Conservation (phyloP, 2,329 filamentous ascomycete species). For the Fusarium concolor region DNA sequence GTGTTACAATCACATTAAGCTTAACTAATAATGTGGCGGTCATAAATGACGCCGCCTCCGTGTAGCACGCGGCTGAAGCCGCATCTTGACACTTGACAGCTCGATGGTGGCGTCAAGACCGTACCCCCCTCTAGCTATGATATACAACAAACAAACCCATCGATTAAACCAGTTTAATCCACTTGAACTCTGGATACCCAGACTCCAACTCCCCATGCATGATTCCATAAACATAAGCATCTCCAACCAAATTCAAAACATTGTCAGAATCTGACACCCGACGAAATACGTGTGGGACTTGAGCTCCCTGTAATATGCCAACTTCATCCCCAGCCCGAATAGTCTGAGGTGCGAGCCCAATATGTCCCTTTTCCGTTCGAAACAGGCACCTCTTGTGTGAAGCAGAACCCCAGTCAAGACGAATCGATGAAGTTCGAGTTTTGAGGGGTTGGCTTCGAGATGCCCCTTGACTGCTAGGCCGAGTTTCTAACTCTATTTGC, state of each 20-base stretch:
- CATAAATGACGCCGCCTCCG: not conserved
- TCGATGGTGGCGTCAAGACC: not conserved
- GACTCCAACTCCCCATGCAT: not conserved
- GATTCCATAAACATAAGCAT: not conserved
- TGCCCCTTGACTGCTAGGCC: no score
- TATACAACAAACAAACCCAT: no score
- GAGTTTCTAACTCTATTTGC: not conserved
- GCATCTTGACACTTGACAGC: not conserved
- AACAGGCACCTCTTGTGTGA: not conserved
- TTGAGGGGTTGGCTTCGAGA: not conserved
- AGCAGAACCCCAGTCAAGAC: slow-evolving; percentile 3
- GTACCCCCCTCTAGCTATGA: no score
- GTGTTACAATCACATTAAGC: not conserved
- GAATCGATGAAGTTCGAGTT: not conserved
- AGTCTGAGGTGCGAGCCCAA: slow-evolving; percentile 1
- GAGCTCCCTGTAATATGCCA: not conserved
- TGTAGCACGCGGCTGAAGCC: not conserved
- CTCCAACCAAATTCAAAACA: not conserved
- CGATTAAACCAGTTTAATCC: not conserved
- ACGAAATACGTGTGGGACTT: no score
- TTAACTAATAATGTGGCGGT: not conserved
- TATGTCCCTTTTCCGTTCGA: not conserved
- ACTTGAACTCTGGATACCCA: not conserved
- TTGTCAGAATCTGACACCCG: not conserved
- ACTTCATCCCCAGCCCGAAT: not conserved